phyloP scores from a whole-genome alignment of 768 basidiomycete species.

The Suillus variegatus region DNA sequence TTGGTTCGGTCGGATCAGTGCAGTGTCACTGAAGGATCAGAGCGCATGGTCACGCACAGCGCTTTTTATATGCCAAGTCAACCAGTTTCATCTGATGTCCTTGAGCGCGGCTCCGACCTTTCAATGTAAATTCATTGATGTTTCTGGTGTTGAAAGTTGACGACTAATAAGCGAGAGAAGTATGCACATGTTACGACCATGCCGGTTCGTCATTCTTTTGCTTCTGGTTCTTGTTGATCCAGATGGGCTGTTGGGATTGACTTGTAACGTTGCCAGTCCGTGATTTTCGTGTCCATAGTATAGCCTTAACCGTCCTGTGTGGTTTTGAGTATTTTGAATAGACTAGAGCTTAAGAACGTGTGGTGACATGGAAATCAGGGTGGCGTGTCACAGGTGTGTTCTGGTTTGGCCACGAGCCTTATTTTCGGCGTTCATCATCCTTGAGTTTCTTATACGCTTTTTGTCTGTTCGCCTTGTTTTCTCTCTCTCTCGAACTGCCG shows the following conservation, averaged over 20 bases:
- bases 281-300: neutral
- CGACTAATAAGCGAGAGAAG: slow-evolving; percentile 4
- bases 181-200: neutral
- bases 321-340: neutral
- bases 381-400: slow-evolving; percentile 34
- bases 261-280: neutral
- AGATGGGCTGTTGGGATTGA: neutral
- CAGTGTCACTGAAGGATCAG: neutral
- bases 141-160: neutral
- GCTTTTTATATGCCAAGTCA: neutral
- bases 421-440: slow-evolving; percentile 17
- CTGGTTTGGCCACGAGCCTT: slow-evolving; percentile 20
- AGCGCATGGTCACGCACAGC: neutral
- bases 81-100: neutral
- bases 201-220: slow-evolving; percentile 3
- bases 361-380: slow-evolving; percentile 20
- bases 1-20: slow-evolving; percentile 5
- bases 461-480: slow-evolving; percentile 29
- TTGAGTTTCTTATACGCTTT: slow-evolving; percentile 20
- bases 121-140: neutral
- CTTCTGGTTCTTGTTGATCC: neutral
- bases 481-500: slow-evolving; percentile 30
- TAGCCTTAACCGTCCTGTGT: neutral
- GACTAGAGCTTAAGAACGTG: slow-evolving; percentile 4
- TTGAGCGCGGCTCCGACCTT: neutral